Percentiles rank a stretch among this genome's conserved stretches.
phyloP scores from a whole-genome alignment of 192 early-diverging fungal genomes.

The Umbelopsis ramanniana region DNA sequence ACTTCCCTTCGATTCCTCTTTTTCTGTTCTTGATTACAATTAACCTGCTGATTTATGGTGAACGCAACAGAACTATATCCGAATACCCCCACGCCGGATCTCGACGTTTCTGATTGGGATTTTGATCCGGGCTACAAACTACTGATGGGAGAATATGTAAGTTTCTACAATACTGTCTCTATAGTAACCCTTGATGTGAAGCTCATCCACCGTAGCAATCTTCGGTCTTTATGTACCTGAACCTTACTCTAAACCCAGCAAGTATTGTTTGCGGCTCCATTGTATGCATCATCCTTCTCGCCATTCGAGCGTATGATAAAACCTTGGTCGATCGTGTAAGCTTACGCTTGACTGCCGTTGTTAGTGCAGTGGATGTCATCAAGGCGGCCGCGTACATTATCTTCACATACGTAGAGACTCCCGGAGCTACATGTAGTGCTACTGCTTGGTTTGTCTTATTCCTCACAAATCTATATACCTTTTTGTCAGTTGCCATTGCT shows the following conservation, averaged over 20 bases:
- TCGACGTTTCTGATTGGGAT: background rate
- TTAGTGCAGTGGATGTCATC: slow-evolving; percentile 18
- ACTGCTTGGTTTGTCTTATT: slow-evolving; percentile 20
- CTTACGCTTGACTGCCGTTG: slow-evolving; percentile 11
- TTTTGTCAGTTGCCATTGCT: slow-evolving; percentile 23
- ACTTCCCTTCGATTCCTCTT: background rate
- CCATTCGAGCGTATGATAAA: background rate
- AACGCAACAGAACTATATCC: slow-evolving; percentile 14
- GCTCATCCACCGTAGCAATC: background rate
- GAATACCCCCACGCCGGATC: slow-evolving; percentile 5
- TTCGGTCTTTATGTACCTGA: background rate
- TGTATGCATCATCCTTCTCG: background rate
- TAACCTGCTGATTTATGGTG: background rate
- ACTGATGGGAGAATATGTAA: background rate
- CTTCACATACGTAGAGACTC: slow-evolving; percentile 17
- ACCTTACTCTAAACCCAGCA: background rate
- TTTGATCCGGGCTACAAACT: slow-evolving; percentile 22
- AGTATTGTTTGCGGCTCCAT: background rate
- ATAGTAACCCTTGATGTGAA: background rate
- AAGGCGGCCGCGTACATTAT: slow-evolving; percentile 16
- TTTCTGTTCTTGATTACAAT: background rate
- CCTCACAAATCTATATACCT: slow-evolving; percentile 17
- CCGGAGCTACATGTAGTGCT: background rate
- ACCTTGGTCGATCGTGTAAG: slow-evolving; percentile 2
- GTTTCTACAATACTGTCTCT: background rate